Evolutionary conservation across 179 eudicot species (phyloP).

Genomic region (Corrigiola litoralis): DNA sequence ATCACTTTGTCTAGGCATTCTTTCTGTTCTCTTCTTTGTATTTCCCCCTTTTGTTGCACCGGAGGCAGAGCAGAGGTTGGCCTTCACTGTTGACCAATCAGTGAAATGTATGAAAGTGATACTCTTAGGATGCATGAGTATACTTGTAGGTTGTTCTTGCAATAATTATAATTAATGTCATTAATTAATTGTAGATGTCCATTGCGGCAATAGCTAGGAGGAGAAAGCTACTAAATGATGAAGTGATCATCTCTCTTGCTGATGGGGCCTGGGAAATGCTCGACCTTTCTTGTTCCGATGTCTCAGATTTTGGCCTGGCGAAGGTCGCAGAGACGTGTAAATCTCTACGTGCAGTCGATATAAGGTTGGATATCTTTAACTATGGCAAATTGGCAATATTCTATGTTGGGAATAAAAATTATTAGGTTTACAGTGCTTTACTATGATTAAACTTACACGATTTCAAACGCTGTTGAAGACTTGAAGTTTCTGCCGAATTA

Average conservation of each 20-base stretch:
- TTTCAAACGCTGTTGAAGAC: no score
- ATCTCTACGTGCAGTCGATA: slow-evolving; percentile 68
- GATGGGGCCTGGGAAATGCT: slow-evolving; percentile 76
- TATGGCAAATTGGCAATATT: not conserved
- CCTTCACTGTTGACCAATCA: no score
- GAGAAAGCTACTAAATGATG: slow-evolving; percentile 64
- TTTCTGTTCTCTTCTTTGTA: no score
- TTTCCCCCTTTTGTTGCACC: no score
- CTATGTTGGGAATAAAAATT: not conserved
- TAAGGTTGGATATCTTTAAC: slow-evolving; percentile 48
- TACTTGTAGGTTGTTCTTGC: no score
- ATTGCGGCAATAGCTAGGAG: slow-evolving; percentile 83
- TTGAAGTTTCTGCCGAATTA: no score
- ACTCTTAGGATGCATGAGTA: no score
- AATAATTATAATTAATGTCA: slow-evolving; percentile 4
- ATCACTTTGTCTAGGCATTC: no score
- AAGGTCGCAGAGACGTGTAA: slow-evolving; percentile 57
- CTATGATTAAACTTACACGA: no score
- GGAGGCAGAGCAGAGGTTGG: no score
- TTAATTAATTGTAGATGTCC: slow-evolving; percentile 53
- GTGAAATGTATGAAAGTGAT: no score
- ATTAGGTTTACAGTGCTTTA: not conserved
- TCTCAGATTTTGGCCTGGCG: slow-evolving; percentile 72
- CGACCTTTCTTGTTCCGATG: slow-evolving; percentile 78
- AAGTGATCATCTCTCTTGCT: slow-evolving; percentile 59